A percentile compares a stretch with the other conserved stretches of the same genome.
phyloP scores from a whole-genome alignment of 257 asterid species.

The Schizonepeta tenuifolia region DNA sequence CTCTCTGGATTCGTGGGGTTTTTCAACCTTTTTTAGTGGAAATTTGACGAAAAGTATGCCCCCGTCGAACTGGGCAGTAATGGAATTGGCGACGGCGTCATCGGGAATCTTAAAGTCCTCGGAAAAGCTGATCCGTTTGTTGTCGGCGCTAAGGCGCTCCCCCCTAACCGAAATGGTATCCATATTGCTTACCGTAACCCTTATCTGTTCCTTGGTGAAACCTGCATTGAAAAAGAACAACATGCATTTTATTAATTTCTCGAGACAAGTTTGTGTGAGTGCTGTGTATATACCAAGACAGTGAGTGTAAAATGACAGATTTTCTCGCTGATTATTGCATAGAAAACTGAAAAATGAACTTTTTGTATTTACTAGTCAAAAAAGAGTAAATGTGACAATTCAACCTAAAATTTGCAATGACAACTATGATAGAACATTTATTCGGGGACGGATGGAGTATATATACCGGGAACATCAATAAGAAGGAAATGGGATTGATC shows the following conservation, averaged over 20 bases:
- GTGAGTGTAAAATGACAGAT: too few species aligned
- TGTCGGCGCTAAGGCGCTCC: conserved; percentile 49
- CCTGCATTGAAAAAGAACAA: conserved; percentile 34
- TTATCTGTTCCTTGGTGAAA: conserved; percentile 53
- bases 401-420: too few species aligned
- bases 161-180: conserved; percentile 56
- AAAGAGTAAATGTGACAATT: too few species aligned
- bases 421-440: too few species aligned
- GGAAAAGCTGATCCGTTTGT: conserved; percentile 63
- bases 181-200: conserved; percentile 55
- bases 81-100: conserved; percentile 35
- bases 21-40: neutral
- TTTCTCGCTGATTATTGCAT: too few species aligned
- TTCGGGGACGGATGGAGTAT: too few species aligned
- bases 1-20: conserved; percentile 33
- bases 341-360: too few species aligned
- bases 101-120: conserved; percentile 58
- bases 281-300: too few species aligned
- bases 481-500: conserved; percentile 46
- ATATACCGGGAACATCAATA: conserved; percentile 64
- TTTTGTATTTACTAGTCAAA: too few species aligned
- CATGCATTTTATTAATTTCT: too few species aligned
- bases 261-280: too few species aligned
- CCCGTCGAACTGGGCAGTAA: conserved; percentile 53
- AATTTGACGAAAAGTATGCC: conserved; percentile 51